Conservation (phyloP, 768 basidiomycete genomes). For the Lyophyllum semitale region DNA sequence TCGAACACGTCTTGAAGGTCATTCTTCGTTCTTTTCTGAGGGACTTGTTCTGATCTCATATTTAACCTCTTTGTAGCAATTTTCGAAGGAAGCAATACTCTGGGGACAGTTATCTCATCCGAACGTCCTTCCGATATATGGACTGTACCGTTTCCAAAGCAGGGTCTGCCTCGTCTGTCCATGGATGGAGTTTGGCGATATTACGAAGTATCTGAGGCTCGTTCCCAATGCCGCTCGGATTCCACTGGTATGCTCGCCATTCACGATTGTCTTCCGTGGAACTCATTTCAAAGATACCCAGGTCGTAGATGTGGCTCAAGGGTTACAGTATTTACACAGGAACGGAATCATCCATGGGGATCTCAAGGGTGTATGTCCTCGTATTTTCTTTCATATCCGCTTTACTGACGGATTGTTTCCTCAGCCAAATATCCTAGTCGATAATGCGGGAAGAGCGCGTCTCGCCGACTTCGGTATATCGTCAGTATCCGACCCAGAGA, state of each 20-base stretch:
- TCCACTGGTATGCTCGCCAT: background rate
- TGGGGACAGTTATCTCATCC: background rate
- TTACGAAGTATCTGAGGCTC: background rate
- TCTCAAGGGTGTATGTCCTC: background rate
- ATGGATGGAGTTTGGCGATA: background rate
- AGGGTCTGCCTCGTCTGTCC: background rate
- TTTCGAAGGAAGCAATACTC: background rate
- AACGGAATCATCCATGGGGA: slow-evolving; percentile 1
- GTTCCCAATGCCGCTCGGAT: background rate
- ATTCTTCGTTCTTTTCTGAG: background rate
- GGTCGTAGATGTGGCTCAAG: background rate
- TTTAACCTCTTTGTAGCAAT: background rate
- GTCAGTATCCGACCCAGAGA: background rate
- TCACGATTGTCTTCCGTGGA: background rate
- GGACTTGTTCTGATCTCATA: no score
- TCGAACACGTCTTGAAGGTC: background rate
- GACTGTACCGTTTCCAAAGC: background rate
- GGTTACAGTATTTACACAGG: background rate
- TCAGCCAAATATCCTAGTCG: background rate
- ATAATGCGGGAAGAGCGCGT: background rate
- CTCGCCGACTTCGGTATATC: background rate
- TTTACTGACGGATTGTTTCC: background rate
- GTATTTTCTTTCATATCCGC: background rate
- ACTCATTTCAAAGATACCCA: background rate
- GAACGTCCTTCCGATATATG: background rate